phyloP scores from a whole-genome alignment of 805 yeast species.

The Suhomyces prunicola region DNA sequence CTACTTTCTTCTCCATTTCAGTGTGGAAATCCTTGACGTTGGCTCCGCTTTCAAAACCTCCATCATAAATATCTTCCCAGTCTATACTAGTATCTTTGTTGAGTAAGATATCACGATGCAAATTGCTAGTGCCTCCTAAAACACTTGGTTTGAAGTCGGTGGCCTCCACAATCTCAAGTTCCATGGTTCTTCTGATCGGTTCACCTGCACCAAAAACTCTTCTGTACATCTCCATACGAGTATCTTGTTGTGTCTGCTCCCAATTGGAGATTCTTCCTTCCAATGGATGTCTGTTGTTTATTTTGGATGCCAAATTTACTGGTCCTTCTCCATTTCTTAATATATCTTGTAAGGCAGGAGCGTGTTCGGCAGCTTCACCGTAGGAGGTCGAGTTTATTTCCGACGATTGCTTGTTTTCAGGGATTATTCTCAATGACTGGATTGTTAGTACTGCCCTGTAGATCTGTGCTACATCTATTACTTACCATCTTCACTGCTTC shows the following conservation, averaged over 20 bases:
- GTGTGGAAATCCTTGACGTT: constrained; percentile 59
- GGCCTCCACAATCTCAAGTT: constrained; percentile 64
- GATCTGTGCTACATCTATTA: background rate
- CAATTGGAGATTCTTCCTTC: constrained; percentile 73
- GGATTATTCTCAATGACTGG: constrained; percentile 55
- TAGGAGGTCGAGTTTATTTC: constrained; percentile 49
- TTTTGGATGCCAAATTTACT: constrained; percentile 51
- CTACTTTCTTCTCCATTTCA: constrained; percentile 66
- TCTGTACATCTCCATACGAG: constrained; percentile 73
- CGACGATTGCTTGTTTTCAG: constrained; percentile 45
- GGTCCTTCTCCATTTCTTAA: constrained; percentile 68
- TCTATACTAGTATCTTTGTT: constrained; percentile 76
- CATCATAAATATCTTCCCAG: constrained; percentile 90
- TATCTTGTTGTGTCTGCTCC: constrained; percentile 71
- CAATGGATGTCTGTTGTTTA: constrained; percentile 82
- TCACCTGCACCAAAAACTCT: constrained; percentile 89
- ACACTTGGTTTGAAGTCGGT: constrained; percentile 67
- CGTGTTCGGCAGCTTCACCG: constrained; percentile 59
- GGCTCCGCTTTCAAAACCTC: constrained; percentile 43
- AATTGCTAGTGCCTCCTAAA: constrained; percentile 54
- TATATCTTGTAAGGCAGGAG: constrained; percentile 69
- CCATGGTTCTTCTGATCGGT: constrained; percentile 91
- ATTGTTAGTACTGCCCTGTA: constrained; percentile 8
- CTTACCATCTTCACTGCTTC: constrained; percentile 1
- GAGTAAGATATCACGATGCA: constrained; percentile 75